Conservation (phyloP, 2,329 filamentous ascomycete genomes). For the Penicillium sp. region DNA sequence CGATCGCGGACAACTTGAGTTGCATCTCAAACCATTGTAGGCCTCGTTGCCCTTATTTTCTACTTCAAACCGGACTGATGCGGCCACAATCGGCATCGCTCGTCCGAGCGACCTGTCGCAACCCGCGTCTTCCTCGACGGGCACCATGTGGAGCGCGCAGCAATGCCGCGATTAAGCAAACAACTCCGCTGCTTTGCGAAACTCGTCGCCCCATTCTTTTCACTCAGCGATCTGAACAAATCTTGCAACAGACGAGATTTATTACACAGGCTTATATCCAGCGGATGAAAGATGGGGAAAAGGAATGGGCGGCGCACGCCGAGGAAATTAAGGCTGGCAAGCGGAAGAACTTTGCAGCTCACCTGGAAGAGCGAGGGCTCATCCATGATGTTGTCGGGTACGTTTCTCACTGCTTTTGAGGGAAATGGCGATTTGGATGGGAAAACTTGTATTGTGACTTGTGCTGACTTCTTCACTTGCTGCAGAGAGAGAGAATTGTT, state of each 20-base stretch:
- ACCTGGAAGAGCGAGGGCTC: constrained; percentile 47
- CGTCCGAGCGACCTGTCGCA: constrained; percentile 23
- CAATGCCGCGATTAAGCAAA: constrained; percentile 24
- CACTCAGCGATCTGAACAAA: neutral
- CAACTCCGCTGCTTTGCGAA: constrained; percentile 13
- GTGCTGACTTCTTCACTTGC: constrained; percentile 5
- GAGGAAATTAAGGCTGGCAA: constrained; percentile 45
- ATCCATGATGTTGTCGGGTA: constrained; percentile 49
- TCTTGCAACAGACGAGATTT: constrained; percentile 30
- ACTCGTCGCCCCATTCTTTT: constrained; percentile 14
- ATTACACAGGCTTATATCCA: constrained; percentile 39
- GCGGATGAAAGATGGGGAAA: constrained; percentile 39
- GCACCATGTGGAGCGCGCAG: constrained; percentile 22
- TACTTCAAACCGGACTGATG: constrained; percentile 23
- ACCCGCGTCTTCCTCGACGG: constrained; percentile 7
- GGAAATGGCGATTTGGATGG: neutral
- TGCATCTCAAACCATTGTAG: constrained; percentile 5
- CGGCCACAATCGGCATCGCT: constrained; percentile 22
- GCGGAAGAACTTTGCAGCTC: constrained; percentile 43
- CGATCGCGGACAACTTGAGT: constrained; percentile 7
- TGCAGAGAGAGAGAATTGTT: constrained; percentile 43
- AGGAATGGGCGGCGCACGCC: constrained; percentile 41
- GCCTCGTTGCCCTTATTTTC: neutral
- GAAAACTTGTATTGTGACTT: neutral
- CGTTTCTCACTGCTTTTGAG: constrained; percentile 4